Evolutionary conservation across 106 monocot genomes (phyloP), one percentile per base, ranked within the genome.

Genomic region (Vanilla planifolia): DNA sequence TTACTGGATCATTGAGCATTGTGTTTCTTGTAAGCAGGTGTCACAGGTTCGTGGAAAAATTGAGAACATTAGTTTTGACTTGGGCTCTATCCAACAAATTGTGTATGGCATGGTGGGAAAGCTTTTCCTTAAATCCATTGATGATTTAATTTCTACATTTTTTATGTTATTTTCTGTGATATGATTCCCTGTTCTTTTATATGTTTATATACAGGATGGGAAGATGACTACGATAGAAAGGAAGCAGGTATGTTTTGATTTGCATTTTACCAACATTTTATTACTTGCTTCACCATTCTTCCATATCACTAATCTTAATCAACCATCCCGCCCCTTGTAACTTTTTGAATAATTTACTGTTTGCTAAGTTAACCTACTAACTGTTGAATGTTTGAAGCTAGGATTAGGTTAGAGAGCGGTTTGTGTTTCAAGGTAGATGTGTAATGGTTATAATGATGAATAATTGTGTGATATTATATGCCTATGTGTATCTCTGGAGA

Each of bases 211-310:
- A 60, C 73, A 94, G 93, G 69, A 83, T 86, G 94, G 72, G 9
- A 89, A 86, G 73, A 80, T 89, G 75, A 74, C 53, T 67, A 50
- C 82, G 59, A 85, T 93, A 34, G 85, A 93, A 71, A 77, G 71
- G 46, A 89, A 89, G 50, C 94, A 86, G 94, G 94, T 94, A 61
- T 61, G 9, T 42, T 36, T 60, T 57, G 14, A 55, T 16, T 29
- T 53, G 37, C 5, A 6, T 37, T 6, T 37, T 37, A 6, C 37
- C 10, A 37, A 10, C 37, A 37, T 6, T 37, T 5, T 6, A 37
- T 37, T 37, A 6, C 37, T 37, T 51, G 24, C 20, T 25, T 25
- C 26, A 8, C 1, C 51, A 11, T 20, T 26, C 10, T 24, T 26
- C 27, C 0, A 6, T 37, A 6, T 37, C 37, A 37, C 5, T 5